These are phyloP conservation scores for Termitomyces titanicus DNA, from an alignment of 768 basidiomycete genomes.

Conservation along the genomic window DNA sequence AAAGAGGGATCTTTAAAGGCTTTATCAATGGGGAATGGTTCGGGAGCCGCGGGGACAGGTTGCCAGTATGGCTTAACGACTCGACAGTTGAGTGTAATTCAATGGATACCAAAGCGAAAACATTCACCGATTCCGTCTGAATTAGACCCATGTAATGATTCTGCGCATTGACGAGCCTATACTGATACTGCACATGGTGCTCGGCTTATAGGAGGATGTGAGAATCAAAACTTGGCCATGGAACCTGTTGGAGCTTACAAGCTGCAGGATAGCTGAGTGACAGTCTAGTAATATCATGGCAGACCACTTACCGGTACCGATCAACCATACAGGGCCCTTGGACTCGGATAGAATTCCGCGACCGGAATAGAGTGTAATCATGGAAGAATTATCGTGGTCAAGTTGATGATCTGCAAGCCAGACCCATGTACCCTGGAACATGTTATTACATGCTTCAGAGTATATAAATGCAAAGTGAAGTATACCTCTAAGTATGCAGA, in stretches of 20 bases:
- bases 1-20: conserved; percentile 52
- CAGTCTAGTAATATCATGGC: not conserved
- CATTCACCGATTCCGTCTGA: conserved; percentile 56
- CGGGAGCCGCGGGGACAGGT: conserved; percentile 51
- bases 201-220: conserved; percentile 46
- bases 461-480: not conserved
- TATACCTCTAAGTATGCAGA: conserved; percentile 63
- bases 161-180: conserved; percentile 54
- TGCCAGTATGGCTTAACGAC: conserved; percentile 63
- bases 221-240: too few relatives aligned
- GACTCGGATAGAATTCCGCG: conserved; percentile 75
- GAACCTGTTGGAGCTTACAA: not conserved
- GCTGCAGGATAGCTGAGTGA: not conserved
- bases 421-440: conserved; percentile 79
- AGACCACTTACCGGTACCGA: conserved; percentile 54
- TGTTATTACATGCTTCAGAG: not conserved
- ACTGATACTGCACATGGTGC: conserved; percentile 67
- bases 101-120: too few relatives aligned
- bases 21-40: conserved; percentile 44
- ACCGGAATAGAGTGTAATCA: too few relatives aligned
- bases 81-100: too few relatives aligned
- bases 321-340: conserved; percentile 74
- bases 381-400: conserved; percentile 52
- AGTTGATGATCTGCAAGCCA: conserved; percentile 83
- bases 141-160: conserved; percentile 69